Conservation (phyloP, 2,329 filamentous ascomycete species). For the Fusarium luffae region DNA sequence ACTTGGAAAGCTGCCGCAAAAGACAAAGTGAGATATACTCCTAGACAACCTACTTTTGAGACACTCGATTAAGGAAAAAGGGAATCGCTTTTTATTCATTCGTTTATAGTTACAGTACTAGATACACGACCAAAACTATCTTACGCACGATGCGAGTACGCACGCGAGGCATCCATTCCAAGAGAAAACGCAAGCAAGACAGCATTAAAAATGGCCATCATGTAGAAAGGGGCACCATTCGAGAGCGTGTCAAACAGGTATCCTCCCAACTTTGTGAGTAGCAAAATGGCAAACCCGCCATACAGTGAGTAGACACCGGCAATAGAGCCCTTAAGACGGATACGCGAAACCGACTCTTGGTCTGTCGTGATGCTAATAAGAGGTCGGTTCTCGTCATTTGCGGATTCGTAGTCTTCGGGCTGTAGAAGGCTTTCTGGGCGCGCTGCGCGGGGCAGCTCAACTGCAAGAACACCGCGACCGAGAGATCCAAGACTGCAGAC, state of each 20-base stretch:
- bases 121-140: not conserved
- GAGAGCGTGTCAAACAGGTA: conserved; percentile 82
- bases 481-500: conserved; percentile 94
- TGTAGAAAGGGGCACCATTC: conserved; percentile 86
- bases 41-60: not conserved
- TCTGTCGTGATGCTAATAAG: conserved; percentile 51
- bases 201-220: conserved; percentile 91
- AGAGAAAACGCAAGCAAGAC: conserved; percentile 71
- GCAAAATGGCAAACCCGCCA: conserved; percentile 87
- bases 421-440: conserved; percentile 45
- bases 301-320: conserved; percentile 94
- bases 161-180: conserved; percentile 59
- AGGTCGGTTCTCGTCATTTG: conserved; percentile 53
- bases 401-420: conserved; percentile 54
- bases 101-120: conserved; percentile 14
- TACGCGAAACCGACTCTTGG: conserved; percentile 57
- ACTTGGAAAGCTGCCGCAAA: not conserved
- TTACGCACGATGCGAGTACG: conserved; percentile 47
- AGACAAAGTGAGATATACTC: not conserved
- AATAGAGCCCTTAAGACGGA: conserved; percentile 87
- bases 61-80: not conserved
- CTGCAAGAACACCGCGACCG: conserved; percentile 78
- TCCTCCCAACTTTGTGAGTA: conserved; percentile 92
- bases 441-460: conserved; percentile 52
- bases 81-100: conserved; percentile 34